These are phyloP conservation scores for Aspergillus cristatus DNA, from an alignment of 495 filamentous ascomycete species.

Conservation along the genomic window DNA sequence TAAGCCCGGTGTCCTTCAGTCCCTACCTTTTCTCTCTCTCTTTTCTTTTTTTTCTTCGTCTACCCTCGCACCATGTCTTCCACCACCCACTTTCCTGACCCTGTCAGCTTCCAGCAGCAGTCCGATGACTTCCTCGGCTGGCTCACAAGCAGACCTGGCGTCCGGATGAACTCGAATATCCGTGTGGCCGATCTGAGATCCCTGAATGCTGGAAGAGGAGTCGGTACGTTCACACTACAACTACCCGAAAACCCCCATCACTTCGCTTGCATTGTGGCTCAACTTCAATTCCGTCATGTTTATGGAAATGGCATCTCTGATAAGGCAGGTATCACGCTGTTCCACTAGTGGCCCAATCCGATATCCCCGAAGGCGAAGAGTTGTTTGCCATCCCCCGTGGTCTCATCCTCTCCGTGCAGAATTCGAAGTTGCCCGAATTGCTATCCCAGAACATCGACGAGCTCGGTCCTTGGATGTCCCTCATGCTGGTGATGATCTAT, in stretches of 20 bases:
- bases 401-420: conserved; percentile 43
- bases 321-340: conserved; percentile 1
- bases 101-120: conserved; percentile 35
- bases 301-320: conserved; percentile 17
- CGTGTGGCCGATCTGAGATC: conserved; percentile 43
- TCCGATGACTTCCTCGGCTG: conserved; percentile 46
- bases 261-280: conserved; percentile 9
- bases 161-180: conserved; percentile 47
- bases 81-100: conserved; percentile 27
- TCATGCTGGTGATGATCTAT: conserved; percentile 76
- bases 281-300: conserved; percentile 6
- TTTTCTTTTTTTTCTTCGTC: conserved; percentile 7
- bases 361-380: conserved; percentile 53
- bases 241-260: conserved; percentile 12
- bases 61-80: conserved; percentile 25
- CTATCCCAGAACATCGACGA: conserved; percentile 35
- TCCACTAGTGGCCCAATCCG: conserved; percentile 42
- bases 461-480: conserved; percentile 46
- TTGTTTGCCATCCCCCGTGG: conserved; percentile 55
- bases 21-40: conserved; percentile 3
- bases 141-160: conserved; percentile 41
- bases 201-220: conserved; percentile 46
- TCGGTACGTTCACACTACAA: conserved; percentile 38
- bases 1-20: conserved; percentile 13
- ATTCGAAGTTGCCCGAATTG: conserved; percentile 37